A percentile compares a stretch with the other conserved stretches of the same genome.
Conservation (phyloP, 371 early-diverging fungal species). For the Mucor irregularis region DNA sequence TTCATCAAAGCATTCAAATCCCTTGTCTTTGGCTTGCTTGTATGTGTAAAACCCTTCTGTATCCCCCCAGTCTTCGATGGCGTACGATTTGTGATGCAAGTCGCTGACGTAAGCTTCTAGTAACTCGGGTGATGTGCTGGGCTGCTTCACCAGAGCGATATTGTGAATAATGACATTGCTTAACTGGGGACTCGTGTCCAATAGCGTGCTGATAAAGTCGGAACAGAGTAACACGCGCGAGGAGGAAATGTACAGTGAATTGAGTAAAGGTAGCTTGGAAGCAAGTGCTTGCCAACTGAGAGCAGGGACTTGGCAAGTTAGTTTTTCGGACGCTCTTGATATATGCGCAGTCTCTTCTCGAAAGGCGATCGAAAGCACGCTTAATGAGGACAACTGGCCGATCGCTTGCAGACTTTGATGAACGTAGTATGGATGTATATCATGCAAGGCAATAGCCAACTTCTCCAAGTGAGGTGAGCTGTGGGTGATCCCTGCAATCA, state of each 20-base stretch:
- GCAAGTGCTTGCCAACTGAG: conserved; percentile 34
- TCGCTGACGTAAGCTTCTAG: background rate
- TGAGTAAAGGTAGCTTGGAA: conserved; percentile 17
- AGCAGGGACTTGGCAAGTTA: conserved; percentile 40
- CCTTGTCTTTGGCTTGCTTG: conserved; percentile 26
- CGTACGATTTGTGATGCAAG: conserved; percentile 7
- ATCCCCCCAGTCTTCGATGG: conserved; percentile 6
- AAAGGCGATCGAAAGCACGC: conserved; percentile 41
- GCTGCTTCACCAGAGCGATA: conserved; percentile 13
- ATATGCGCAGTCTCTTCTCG: conserved; percentile 23
- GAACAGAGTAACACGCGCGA: conserved; percentile 19
- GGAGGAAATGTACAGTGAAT: conserved; percentile 37
- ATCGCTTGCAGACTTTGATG: conserved; percentile 21
- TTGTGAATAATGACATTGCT: conserved; percentile 43
- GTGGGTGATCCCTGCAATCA: conserved; percentile 22
- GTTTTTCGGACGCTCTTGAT: conserved; percentile 19
- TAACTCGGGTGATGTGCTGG: background rate
- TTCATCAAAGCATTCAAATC: conserved; percentile 32
- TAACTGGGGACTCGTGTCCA: conserved; percentile 8
- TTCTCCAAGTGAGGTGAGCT: conserved; percentile 34
- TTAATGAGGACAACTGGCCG: conserved; percentile 14
- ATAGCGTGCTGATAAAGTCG: conserved; percentile 31
- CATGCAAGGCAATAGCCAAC: conserved; percentile 42
- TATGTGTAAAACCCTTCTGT: conserved; percentile 16
- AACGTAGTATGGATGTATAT: conserved; percentile 24